phyloP scores from a whole-genome alignment of 2,329 filamentous ascomycete genomes.

The Tolypocladium paradoxum region DNA sequence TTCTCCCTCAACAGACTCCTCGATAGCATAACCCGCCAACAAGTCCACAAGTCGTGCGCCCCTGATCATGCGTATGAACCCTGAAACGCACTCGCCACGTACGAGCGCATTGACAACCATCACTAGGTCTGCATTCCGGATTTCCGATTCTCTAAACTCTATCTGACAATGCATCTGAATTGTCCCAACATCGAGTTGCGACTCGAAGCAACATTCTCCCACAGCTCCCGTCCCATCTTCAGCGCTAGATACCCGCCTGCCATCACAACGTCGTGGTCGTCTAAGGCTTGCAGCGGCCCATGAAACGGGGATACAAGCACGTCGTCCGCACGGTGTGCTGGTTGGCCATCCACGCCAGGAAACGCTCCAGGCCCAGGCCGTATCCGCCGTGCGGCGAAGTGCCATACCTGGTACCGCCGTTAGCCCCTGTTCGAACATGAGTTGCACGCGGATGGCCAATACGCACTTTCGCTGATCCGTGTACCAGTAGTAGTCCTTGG shows the following conservation, averaged over 20 bases:
- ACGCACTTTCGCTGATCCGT: slow-evolving; percentile 77
- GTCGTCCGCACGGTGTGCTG: slow-evolving; percentile 53
- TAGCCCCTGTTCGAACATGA: not conserved
- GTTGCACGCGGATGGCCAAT: not conserved
- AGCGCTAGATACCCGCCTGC: not conserved
- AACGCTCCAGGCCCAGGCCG: slow-evolving; percentile 54
- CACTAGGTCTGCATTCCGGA: not conserved
- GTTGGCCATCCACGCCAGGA: slow-evolving; percentile 53
- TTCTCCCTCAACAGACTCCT: not conserved
- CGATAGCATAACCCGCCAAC: not conserved
- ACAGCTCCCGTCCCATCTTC: not conserved
- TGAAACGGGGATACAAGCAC: slow-evolving; percentile 70
- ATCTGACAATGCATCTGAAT: not conserved
- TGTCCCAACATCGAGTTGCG: not conserved
- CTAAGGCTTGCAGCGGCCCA: slow-evolving; percentile 67
- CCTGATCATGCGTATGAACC: not conserved
- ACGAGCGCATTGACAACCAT: not conserved
- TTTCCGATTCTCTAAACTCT: not conserved
- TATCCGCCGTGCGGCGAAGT: slow-evolving; percentile 89
- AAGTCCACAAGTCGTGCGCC: not conserved
- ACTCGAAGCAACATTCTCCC: not conserved
- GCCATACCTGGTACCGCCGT: slow-evolving; percentile 45
- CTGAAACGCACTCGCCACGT: not conserved
- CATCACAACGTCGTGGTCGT: not conserved
- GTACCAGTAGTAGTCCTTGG: slow-evolving; percentile 94